Percentiles rank a stretch among this genome's conserved stretches.
phyloP scores from a whole-genome alignment of 352 stramenopile species.

The Pythium chondricola region DNA sequence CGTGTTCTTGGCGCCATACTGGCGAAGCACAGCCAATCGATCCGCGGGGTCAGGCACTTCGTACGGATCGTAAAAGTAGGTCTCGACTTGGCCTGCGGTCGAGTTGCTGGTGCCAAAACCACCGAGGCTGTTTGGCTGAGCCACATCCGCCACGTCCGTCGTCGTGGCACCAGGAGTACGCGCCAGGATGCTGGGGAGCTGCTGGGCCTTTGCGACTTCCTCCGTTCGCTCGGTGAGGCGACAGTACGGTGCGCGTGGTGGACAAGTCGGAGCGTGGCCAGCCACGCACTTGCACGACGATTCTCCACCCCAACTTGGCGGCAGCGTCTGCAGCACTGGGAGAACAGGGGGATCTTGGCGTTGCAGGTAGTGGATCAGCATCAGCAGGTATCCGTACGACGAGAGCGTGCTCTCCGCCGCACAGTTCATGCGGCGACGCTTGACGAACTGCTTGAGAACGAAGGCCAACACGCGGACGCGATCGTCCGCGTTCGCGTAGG shows the following conservation, averaged over 20 bases:
- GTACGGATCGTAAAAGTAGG: slow-evolving; percentile 82
- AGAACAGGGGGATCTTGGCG: slow-evolving; percentile 58
- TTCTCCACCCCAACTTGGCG: slow-evolving; percentile 43
- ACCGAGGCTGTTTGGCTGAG: not conserved
- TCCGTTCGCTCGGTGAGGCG: slow-evolving; percentile 31
- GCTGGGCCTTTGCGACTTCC: slow-evolving; percentile 17
- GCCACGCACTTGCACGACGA: slow-evolving; percentile 24
- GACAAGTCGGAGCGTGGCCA: slow-evolving; percentile 11
- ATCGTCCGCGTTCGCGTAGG: slow-evolving; percentile 84
- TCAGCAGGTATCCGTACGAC: slow-evolving; percentile 80
- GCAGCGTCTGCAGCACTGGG: slow-evolving; percentile 64
- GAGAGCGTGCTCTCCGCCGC: slow-evolving; percentile 74
- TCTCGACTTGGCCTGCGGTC: slow-evolving; percentile 36
- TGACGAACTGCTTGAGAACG: slow-evolving; percentile 79
- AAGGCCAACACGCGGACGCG: slow-evolving; percentile 78
- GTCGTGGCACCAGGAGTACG: slow-evolving; percentile 31
- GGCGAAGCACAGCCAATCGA: slow-evolving; percentile 33
- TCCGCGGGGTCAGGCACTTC: slow-evolving; percentile 39
- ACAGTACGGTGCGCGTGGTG: slow-evolving; percentile 23
- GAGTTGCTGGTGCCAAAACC: not conserved
- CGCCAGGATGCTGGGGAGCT: slow-evolving; percentile 47
- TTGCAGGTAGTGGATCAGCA: slow-evolving; percentile 83
- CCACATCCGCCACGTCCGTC: slow-evolving; percentile 8
- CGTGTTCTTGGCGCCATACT: slow-evolving; percentile 42
- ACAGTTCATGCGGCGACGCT: slow-evolving; percentile 79